Percentiles rank a stretch among this genome's conserved stretches.
Conservation (phyloP, 2,329 filamentous ascomycete genomes). For the Botryotinia globosa region DNA sequence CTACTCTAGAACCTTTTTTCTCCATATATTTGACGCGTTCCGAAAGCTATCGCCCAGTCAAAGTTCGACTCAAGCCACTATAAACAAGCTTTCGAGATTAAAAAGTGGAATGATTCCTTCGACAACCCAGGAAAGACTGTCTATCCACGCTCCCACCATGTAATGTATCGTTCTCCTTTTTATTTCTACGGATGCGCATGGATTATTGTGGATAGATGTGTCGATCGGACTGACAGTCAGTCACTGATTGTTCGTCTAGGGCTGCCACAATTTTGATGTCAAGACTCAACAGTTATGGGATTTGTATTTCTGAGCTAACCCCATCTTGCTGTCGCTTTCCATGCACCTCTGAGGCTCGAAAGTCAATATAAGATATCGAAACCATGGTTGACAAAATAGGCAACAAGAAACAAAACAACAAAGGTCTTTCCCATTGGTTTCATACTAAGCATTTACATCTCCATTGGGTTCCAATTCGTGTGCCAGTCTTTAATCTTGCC, state of each 20-base stretch:
- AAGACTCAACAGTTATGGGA: neutral
- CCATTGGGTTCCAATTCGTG: neutral
- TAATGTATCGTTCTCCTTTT: neutral
- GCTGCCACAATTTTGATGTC: neutral
- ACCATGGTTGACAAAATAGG: neutral
- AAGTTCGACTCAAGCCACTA: neutral
- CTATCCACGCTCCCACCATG: neutral
- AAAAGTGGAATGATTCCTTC: conserved; percentile 2
- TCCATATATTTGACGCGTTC: conserved; percentile 14
- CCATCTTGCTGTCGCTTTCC: neutral
- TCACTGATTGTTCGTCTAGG: neutral
- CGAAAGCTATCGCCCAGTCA: neutral
- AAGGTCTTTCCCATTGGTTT: neutral
- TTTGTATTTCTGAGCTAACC: neutral
- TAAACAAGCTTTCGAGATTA: neutral
- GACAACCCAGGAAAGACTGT: neutral
- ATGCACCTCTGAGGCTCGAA: conserved; percentile 5
- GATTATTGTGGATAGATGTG: neutral
- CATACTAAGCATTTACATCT: neutral
- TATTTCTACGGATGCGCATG: neutral
- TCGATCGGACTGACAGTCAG: conserved; percentile 3
- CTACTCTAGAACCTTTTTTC: conserved; percentile 9
- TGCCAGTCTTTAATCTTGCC: neutral
- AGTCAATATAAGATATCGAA: neutral
- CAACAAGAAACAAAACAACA: neutral